Evolutionary conservation across 768 basidiomycete species (phyloP).

Genomic region (Calocera viscosa): DNA sequence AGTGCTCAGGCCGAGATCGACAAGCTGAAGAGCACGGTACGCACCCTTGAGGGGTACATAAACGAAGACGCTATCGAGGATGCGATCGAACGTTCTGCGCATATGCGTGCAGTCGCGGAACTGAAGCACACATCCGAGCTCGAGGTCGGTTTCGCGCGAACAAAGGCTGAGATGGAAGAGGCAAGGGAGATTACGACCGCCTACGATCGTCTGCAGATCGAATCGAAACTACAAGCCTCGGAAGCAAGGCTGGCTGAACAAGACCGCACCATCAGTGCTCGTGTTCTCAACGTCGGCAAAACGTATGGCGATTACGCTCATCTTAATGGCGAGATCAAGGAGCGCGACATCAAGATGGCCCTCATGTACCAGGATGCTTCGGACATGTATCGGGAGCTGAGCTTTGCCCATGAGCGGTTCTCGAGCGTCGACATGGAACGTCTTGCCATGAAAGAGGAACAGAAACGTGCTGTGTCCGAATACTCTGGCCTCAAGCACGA

Average conservation of each 20-base stretch:
- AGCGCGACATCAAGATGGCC: constrained; percentile 1
- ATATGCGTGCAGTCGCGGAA: neutral
- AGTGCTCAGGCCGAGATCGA: neutral
- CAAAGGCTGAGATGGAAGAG: neutral
- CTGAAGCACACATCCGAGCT: neutral
- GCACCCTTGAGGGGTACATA: neutral
- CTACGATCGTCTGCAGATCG: neutral
- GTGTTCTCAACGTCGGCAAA: neutral
- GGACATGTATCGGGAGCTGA: constrained; percentile 1
- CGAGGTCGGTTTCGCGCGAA: neutral
- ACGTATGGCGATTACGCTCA: neutral
- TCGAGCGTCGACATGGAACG: neutral
- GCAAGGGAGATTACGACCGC: neutral
- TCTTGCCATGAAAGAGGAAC: neutral
- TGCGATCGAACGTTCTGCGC: neutral
- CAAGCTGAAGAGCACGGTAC: neutral
- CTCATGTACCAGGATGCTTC: neutral
- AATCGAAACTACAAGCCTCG: neutral
- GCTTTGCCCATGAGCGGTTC: neutral
- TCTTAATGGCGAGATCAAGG: neutral
- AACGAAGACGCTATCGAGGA: neutral
- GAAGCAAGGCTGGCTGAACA: neutral
- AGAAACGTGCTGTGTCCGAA: neutral
- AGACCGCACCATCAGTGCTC: neutral
- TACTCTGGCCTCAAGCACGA: neutral